These are phyloP conservation scores for Osmanthus fragrans DNA, from an alignment of 257 asterid genomes.

Conservation along the genomic window DNA sequence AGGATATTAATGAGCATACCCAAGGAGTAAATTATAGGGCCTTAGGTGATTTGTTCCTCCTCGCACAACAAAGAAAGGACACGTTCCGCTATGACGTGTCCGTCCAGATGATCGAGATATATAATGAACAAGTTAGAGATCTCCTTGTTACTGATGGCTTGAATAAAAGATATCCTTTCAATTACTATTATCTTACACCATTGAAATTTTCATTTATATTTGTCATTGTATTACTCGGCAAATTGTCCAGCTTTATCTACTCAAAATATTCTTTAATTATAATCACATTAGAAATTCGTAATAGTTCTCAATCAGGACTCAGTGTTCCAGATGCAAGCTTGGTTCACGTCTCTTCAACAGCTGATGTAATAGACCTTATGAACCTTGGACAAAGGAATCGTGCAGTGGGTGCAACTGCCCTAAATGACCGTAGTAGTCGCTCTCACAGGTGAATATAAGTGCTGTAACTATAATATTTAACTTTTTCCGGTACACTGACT, in stretches of 20 bases:
- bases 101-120: constrained; percentile 97
- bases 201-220: constrained; percentile 3
- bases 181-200: constrained; percentile 5
- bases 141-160: constrained; percentile 72
- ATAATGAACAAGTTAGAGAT: constrained; percentile 97
- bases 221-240: background rate
- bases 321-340: constrained; percentile 87
- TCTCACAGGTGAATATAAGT: constrained; percentile 69
- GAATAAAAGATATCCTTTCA: constrained; percentile 91
- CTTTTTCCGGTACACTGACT: constrained; percentile 9
- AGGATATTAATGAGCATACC: constrained; percentile 66
- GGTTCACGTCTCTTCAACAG: constrained; percentile 65
- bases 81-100: constrained; percentile 75
- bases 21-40: constrained; percentile 97
- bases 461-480: background rate
- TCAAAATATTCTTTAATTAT: constrained; percentile 46
- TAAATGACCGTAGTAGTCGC: constrained; percentile 98
- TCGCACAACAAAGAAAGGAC: constrained; percentile 81
- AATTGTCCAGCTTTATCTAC: background rate
- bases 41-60: constrained; percentile 71
- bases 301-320: constrained; percentile 86
- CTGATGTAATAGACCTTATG: constrained; percentile 83
- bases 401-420: constrained; percentile 95
- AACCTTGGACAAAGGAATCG: constrained; percentile 81
- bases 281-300: constrained; percentile 84